Evolutionary conservation across 163 green algal genomes (phyloP).

Genomic region (Scenedesmus sp.): DNA sequence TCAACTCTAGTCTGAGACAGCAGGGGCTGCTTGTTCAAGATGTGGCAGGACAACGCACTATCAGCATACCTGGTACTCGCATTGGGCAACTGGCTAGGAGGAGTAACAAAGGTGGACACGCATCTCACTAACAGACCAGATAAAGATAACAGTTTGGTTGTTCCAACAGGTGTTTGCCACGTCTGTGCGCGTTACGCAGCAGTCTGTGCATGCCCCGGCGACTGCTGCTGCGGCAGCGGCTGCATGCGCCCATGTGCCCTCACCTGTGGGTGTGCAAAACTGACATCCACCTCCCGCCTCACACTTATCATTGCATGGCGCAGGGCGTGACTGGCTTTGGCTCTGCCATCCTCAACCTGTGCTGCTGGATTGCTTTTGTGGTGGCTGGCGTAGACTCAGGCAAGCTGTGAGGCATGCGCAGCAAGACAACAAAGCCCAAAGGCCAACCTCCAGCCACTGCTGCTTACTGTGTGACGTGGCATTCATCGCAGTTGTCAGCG

Average conservation of each 20-base stretch:
- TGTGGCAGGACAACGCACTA: slow-evolving; percentile 1
- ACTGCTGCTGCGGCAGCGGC: no score
- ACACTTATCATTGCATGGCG: background rate
- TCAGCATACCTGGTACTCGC: background rate
- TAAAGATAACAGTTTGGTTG: no score
- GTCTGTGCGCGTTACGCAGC: background rate
- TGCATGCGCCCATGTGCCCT: background rate
- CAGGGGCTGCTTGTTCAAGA: background rate
- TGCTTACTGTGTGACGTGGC: background rate
- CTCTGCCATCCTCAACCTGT: slow-evolving; percentile 22
- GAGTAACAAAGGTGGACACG: background rate
- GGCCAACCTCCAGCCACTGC: background rate
- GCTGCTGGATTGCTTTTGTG: background rate
- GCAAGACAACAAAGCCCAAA: background rate
- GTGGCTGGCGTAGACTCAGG: background rate
- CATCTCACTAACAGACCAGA: background rate
- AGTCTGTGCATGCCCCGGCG: background rate
- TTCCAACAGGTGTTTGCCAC: no score
- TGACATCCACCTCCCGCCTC: background rate
- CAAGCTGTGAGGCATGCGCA: background rate
- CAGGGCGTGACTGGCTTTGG: slow-evolving; percentile 35
- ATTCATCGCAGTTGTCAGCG: no score
- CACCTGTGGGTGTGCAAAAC: background rate
- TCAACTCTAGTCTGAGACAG: no score
- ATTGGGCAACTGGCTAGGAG: background rate